Conservation (phyloP, 352 stramenopile genomes). For the Phytophthora aleatoria region DNA sequence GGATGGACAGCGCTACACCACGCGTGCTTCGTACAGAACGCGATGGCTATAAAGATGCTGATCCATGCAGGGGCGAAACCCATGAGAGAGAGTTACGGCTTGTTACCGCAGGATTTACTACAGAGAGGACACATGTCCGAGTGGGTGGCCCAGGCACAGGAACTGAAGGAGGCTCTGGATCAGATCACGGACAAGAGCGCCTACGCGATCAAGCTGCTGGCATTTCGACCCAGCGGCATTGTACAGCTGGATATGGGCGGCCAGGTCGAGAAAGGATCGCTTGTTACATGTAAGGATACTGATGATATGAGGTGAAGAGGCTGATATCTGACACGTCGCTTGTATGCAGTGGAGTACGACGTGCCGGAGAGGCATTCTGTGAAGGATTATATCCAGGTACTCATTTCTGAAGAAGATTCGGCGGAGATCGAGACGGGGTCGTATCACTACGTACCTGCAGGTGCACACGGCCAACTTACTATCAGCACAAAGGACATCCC, state of each 20-base stretch:
- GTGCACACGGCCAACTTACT: slow-evolving; percentile 70
- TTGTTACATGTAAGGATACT: slow-evolving; percentile 69
- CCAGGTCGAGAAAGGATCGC: slow-evolving; percentile 83
- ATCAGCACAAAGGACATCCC: slow-evolving; percentile 79
- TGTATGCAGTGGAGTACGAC: slow-evolving; percentile 72
- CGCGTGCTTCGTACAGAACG: slow-evolving; percentile 79
- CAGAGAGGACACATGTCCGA: slow-evolving; percentile 71
- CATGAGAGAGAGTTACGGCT: slow-evolving; percentile 71
- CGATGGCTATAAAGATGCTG: slow-evolving; percentile 74
- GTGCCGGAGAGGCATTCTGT: slow-evolving; percentile 80
- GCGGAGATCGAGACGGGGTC: slow-evolving; percentile 76
- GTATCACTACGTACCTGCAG: slow-evolving; percentile 73
- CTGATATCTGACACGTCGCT: slow-evolving; percentile 9
- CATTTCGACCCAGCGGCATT: slow-evolving; percentile 83
- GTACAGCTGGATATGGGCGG: slow-evolving; percentile 83
- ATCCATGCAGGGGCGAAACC: slow-evolving; percentile 70
- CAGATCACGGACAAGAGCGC: slow-evolving; percentile 61
- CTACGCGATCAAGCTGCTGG: slow-evolving; percentile 78
- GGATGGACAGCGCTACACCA: slow-evolving; percentile 85
- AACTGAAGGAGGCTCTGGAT: slow-evolving; percentile 77
- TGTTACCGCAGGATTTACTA: slow-evolving; percentile 82
- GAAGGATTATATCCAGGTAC: slow-evolving; percentile 88
- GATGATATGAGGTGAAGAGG: not conserved
- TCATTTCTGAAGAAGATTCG: slow-evolving; percentile 78
- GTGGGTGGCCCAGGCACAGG: slow-evolving; percentile 68